A percentile compares a stretch with the other conserved stretches of the same genome.
Conservation (phyloP, 305 asterid genomes). For the Nicotiana rustica region DNA sequence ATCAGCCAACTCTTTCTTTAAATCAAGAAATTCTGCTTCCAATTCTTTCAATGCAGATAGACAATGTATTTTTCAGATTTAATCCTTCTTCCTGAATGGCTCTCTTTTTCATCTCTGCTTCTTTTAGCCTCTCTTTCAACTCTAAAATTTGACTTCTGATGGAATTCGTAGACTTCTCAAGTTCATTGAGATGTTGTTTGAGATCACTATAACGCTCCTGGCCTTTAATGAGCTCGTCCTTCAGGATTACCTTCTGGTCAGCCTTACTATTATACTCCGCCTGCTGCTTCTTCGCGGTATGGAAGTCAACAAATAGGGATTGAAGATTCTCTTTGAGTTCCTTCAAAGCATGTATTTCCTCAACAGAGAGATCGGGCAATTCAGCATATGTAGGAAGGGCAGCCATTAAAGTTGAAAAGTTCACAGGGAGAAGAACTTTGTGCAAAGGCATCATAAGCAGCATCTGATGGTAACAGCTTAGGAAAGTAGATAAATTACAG, state of each 20-base stretch:
- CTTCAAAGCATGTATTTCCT: background rate
- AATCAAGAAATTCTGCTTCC: background rate
- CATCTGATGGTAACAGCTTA: background rate
- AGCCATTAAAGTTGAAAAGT: background rate
- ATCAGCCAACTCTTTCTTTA: slow-evolving; percentile 13
- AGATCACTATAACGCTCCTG: background rate
- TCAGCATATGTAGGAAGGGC: background rate
- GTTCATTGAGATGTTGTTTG: background rate
- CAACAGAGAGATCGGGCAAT: background rate
- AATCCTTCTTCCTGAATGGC: slow-evolving; percentile 12
- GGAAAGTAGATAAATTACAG: no score
- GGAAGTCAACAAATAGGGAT: background rate
- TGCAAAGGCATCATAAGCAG: slow-evolving; percentile 23
- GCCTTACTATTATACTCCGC: background rate
- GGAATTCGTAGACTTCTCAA: background rate
- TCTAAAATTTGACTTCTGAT: background rate
- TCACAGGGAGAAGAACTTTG: background rate
- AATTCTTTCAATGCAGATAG: background rate
- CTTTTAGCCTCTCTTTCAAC: background rate
- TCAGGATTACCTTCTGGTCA: slow-evolving; percentile 9
- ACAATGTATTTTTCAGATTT: background rate
- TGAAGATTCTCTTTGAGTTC: background rate
- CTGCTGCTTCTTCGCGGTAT: no score
- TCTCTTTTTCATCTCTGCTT: background rate
- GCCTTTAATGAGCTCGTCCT: background rate